A percentile compares a stretch with the other conserved stretches of the same genome.
phyloP scores from a whole-genome alignment of 2,329 filamentous ascomycete genomes.

The Apiospora malaysiana region DNA sequence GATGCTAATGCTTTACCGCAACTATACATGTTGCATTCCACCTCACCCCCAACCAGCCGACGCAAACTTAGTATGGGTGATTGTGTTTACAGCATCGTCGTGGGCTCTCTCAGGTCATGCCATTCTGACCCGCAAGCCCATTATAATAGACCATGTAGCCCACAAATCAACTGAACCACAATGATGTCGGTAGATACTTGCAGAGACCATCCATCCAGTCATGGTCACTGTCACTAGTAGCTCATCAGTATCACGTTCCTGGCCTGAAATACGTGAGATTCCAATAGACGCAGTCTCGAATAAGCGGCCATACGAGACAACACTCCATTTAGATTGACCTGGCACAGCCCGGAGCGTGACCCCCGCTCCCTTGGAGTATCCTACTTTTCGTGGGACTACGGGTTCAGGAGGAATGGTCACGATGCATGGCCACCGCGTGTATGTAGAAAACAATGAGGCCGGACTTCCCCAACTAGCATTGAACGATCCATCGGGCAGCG shows the following conservation, averaged over 20 bases:
- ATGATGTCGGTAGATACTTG: neutral
- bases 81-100: no score
- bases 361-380: neutral
- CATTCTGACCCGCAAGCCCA: no score
- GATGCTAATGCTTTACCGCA: no score
- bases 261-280: neutral
- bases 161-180: neutral
- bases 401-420: neutral
- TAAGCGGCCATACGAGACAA: neutral
- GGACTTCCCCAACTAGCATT: neutral
- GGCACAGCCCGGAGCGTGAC: neutral
- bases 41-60: no score
- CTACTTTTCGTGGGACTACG: neutral
- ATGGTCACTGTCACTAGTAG: neutral
- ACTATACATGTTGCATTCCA: no score
- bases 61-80: no score
- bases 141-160: no score
- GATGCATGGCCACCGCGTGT: neutral
- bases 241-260: neutral
- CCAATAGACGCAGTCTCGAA: neutral
- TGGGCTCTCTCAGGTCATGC: no score
- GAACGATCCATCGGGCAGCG: neutral
- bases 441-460: neutral
- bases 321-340: neutral
- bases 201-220: neutral